Percentiles rank a stretch among this genome's conserved stretches.
phyloP scores from a whole-genome alignment of 108 stramenopile species.

The Stephanodiscus triporus region DNA sequence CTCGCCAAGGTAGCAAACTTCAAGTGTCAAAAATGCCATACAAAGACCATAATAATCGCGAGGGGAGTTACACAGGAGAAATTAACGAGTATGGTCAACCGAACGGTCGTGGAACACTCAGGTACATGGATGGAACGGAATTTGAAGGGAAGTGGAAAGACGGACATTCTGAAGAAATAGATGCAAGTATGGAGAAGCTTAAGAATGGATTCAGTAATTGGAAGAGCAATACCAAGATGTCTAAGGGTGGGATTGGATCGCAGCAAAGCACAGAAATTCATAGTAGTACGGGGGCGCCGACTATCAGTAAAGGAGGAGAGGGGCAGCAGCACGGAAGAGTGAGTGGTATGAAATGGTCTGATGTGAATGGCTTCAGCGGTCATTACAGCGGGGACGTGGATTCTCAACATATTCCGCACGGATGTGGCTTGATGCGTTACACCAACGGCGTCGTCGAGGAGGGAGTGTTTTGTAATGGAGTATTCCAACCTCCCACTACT shows the following conservation, averaged over 20 bases:
- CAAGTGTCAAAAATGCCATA: constrained; percentile 47
- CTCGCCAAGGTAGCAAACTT: constrained; percentile 9
- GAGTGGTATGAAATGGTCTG: constrained; percentile 42
- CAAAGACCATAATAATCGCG: constrained; percentile 60
- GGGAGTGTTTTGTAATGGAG: constrained; percentile 43
- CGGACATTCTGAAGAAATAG: constrained; percentile 29
- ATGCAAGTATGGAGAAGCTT: background rate
- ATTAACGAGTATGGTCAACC: constrained; percentile 57
- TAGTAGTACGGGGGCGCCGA: background rate
- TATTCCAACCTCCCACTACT: constrained; percentile 33
- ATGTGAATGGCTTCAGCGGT: constrained; percentile 48
- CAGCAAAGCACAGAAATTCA: background rate
- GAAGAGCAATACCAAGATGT: constrained; percentile 11
- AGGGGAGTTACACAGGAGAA: constrained; percentile 62
- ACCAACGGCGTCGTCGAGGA: constrained; percentile 47
- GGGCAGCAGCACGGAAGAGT: constrained; percentile 15
- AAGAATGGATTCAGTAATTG: constrained; percentile 25
- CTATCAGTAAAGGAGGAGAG: background rate
- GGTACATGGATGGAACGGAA: constrained; percentile 58
- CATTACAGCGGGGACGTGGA: constrained; percentile 46
- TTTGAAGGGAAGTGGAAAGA: constrained; percentile 56
- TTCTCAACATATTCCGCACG: constrained; percentile 27
- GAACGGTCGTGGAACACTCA: constrained; percentile 60
- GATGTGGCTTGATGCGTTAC: constrained; percentile 43
- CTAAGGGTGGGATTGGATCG: constrained; percentile 2